Conservation (phyloP, 2,329 filamentous ascomycete species). For the Aspergillus sp. region DNA sequence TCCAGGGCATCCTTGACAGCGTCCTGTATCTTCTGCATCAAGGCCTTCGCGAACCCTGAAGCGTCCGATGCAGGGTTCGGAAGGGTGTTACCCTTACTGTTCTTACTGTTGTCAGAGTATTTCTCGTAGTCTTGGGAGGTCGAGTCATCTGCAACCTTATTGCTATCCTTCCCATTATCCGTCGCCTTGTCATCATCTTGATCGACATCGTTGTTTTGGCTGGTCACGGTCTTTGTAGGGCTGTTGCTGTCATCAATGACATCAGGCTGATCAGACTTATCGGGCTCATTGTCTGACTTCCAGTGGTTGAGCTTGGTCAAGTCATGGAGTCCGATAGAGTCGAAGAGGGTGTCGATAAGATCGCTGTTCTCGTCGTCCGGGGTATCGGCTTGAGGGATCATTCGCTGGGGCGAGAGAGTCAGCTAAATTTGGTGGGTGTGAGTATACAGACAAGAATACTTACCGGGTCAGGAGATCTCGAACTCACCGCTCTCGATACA, state of each 20-base stretch:
- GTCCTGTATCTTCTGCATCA: constrained; percentile 22
- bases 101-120: neutral
- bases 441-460: neutral
- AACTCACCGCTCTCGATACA: neutral
- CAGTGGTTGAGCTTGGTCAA: constrained; percentile 10
- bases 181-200: neutral
- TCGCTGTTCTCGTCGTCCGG: constrained; percentile 11
- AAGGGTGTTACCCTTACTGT: constrained; percentile 2
- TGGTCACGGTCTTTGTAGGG: neutral
- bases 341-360: constrained; percentile 20
- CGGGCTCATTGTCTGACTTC: constrained; percentile 8
- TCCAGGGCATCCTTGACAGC: constrained; percentile 24
- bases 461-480: constrained; percentile 13
- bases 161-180: neutral
- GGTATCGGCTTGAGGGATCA: constrained; percentile 19
- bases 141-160: too few species aligned
- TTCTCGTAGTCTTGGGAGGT: neutral
- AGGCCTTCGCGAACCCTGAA: constrained; percentile 18
- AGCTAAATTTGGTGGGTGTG: neutral
- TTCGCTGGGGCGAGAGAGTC: constrained; percentile 18
- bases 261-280: neutral
- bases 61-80: constrained; percentile 19
- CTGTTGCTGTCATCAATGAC: constrained; percentile 11
- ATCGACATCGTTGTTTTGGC: neutral
- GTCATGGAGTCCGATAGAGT: constrained; percentile 19